phyloP scores from a whole-genome alignment of 306 rosid species.

The Vachellia pachyceras region DNA sequence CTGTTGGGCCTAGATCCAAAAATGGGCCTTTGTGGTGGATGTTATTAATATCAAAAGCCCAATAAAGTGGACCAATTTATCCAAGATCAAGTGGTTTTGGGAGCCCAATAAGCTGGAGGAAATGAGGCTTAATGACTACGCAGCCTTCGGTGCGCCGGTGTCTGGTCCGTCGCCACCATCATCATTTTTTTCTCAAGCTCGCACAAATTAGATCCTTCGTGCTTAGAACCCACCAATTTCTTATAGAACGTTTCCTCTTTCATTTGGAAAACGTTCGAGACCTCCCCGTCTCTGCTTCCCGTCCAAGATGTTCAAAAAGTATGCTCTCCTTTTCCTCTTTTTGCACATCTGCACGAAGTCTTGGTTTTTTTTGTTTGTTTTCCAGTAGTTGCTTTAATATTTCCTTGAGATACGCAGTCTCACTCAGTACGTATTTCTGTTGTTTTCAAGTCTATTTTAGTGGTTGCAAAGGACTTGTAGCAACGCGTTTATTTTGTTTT shows the following conservation, averaged over 20 bases:
- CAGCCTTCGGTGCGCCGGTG: not conserved
- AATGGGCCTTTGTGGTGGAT: too few relatives aligned
- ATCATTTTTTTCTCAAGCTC: not conserved
- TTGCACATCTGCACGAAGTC: not conserved
- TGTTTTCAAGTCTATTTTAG: not conserved
- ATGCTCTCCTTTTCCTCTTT: constrained; percentile 2
- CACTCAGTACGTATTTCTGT: not conserved
- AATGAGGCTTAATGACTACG: constrained; percentile 1
- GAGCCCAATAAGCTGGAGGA: not conserved
- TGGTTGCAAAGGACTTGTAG: not conserved
- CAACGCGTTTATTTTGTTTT: constrained; percentile 3
- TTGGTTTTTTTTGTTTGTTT: not conserved
- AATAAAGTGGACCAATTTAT: too few relatives aligned
- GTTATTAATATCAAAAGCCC: too few relatives aligned
- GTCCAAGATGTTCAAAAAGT: constrained; percentile 57
- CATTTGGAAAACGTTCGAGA: not conserved
- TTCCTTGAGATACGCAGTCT: not conserved
- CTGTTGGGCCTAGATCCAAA: not conserved
- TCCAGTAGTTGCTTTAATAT: not conserved
- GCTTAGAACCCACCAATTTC: not conserved
- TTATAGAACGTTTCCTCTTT: not conserved
- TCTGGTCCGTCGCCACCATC: constrained; percentile 1
- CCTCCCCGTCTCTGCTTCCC: constrained; percentile 12
- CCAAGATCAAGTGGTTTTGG: not conserved
- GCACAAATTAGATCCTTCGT: not conserved